Base-by-base conservation (phyloP, 1,284 basidiomycete species). In the Irpex lacteus region DNA sequence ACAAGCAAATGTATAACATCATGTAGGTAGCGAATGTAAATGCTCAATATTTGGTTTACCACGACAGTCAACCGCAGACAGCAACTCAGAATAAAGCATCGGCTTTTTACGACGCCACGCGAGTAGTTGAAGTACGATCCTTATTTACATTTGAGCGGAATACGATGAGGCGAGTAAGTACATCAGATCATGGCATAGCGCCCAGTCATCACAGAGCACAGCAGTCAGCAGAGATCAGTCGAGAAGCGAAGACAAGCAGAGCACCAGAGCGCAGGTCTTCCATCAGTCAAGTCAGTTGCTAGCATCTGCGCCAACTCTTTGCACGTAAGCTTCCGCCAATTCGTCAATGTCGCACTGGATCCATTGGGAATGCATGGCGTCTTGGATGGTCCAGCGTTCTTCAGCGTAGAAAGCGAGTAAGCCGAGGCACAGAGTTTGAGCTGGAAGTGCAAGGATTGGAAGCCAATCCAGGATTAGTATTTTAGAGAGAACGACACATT, bases 301-400 rank as follows among this genome's bases (percentile, higher is more conserved):
- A 19, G 36, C 66, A 21, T 61, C 70, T 57, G 67, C 69, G 55
- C 72, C 72, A 66, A 91, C 82, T 55, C 88, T 81, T 61, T 81
- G 80, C 61, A 78, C 77, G 75, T 90, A 91, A 32, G 86, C 81
- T 21, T 76, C 76, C 66, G 86, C 80, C 53, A 94, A 79, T 60
- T 87, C 84, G 26, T 81, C 73, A 18, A 85, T 70, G 69, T 92
- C 89, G 21, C 75, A 80, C 37, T 72, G 71, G 65, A 94, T 90
- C 91, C 91, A 94, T 50, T 70, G 66, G 70, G 82, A 84, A 66
- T 80, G 72, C 61, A 92, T 76, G 4, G 90, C 90, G 63, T 76
- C 74, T 53, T 81, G 72, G 26, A 90, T 84, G 0, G 88, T 92
- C 18, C 84, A 84, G 21, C 91, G 86, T 44, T 79, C 73, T 34